These are phyloP conservation scores for Hanseniaspora pseudoguilliermondii DNA, from an alignment of 805 yeast genomes.

Conservation along the genomic window DNA sequence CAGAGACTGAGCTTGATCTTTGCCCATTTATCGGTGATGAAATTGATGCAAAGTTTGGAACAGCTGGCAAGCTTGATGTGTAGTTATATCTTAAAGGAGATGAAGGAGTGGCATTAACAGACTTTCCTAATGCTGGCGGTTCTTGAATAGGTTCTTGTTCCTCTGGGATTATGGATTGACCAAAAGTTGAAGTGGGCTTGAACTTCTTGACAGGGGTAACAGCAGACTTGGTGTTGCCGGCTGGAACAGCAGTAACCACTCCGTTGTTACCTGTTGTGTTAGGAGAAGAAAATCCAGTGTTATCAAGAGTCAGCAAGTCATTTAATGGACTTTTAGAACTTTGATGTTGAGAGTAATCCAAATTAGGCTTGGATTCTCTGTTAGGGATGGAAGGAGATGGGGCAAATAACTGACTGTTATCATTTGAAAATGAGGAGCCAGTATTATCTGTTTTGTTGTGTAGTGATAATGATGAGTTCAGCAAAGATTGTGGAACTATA, in stretches of 20 bases:
- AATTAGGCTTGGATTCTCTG: constrained; percentile 29
- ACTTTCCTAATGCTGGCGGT: constrained; percentile 24
- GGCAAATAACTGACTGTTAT: constrained; percentile 13
- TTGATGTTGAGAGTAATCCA: constrained; percentile 15
- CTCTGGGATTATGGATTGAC: constrained; percentile 48
- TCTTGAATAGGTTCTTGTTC: constrained; percentile 20
- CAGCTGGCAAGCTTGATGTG: constrained; percentile 22
- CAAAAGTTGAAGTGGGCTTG: constrained; percentile 76
- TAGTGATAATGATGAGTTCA: constrained; percentile 28
- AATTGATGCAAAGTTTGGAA: constrained; percentile 24
- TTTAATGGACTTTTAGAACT: constrained; percentile 40
- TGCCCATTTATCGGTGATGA: constrained; percentile 14
- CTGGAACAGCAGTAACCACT: constrained; percentile 25
- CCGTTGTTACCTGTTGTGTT: constrained; percentile 14
- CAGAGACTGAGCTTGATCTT: constrained; percentile 17
- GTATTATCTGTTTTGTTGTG: constrained; percentile 12
- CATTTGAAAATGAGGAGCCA: constrained; percentile 18
- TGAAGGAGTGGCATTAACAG: constrained; percentile 31
- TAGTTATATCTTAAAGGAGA: constrained; percentile 15
- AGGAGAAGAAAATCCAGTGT: constrained; percentile 37
- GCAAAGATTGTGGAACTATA: constrained; percentile 55
- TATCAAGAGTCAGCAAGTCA: constrained; percentile 48
- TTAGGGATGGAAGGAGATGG: constrained; percentile 24
- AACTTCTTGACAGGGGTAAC: constrained; percentile 35
- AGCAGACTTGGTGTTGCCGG: constrained; percentile 19